Conservation (phyloP, 148 eudicot species). For the Fagopyrum homotropicum region DNA sequence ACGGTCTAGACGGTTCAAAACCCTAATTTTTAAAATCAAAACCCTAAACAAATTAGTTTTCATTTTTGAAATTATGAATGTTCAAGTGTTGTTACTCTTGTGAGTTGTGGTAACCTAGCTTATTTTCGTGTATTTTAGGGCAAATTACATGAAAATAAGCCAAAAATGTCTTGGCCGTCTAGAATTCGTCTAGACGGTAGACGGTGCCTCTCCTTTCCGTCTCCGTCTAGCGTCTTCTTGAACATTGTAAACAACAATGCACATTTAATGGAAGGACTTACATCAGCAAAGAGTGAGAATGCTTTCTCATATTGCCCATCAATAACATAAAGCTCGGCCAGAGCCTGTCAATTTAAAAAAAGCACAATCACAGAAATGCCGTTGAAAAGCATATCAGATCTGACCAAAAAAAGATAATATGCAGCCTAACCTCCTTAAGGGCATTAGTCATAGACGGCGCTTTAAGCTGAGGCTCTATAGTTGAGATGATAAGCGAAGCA, state of each 20-base stretch:
- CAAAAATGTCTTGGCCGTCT: too few relatives aligned
- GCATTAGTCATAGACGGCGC: conserved; percentile 67
- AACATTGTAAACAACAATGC: neutral
- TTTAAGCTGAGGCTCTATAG: conserved; percentile 86
- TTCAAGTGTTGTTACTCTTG: too few relatives aligned
- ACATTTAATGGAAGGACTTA: conserved; percentile 29
- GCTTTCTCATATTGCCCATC: conserved; percentile 86
- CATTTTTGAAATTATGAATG: too few relatives aligned
- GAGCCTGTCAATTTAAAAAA: conserved; percentile 45
- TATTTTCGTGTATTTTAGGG: too few relatives aligned
- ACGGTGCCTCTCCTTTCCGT: too few relatives aligned
- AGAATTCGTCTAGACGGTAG: too few relatives aligned
- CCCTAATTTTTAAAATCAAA: too few relatives aligned
- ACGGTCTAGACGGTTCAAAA: too few relatives aligned
- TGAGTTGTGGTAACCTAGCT: too few relatives aligned
- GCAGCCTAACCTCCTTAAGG: conserved; percentile 67
- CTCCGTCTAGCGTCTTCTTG: too few relatives aligned
- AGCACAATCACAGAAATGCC: neutral
- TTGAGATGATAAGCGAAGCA: conserved; percentile 61
- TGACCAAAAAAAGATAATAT: conserved; percentile 5
- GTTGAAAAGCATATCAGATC: conserved; percentile 11
- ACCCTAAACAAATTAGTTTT: too few relatives aligned
- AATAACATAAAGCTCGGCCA: conserved; percentile 84
- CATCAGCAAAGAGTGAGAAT: conserved; percentile 87
- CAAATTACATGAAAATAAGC: too few relatives aligned